A percentile compares a stretch with the other conserved stretches of the same genome.
phyloP scores from a whole-genome alignment of 2,329 filamentous ascomycete genomes.

The Cytospora mali region DNA sequence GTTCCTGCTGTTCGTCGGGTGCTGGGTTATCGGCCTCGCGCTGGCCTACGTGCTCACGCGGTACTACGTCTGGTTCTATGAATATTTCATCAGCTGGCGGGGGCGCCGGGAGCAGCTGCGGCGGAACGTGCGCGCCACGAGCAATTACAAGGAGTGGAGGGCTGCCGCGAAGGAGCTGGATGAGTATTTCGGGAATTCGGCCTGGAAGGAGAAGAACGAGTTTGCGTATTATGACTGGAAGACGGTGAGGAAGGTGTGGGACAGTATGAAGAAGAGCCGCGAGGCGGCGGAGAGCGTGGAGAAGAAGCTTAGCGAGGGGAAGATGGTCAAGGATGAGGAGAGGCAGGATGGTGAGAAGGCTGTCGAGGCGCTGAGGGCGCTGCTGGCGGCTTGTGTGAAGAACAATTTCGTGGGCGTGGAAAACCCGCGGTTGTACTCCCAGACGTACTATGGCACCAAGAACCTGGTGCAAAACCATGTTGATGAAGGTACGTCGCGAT shows the following conservation, averaged over 20 bases:
- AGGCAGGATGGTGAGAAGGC: constrained; percentile 48
- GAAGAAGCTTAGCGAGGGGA: constrained; percentile 38
- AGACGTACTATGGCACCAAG: constrained; percentile 98
- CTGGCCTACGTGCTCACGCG: constrained; percentile 78
- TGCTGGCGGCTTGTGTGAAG: constrained; percentile 91
- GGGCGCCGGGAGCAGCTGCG: constrained; percentile 75
- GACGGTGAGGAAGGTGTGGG: constrained; percentile 76
- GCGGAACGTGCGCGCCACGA: constrained; percentile 69
- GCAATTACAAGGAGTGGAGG: constrained; percentile 83
- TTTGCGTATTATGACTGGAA: constrained; percentile 87
- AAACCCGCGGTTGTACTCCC: constrained; percentile 91
- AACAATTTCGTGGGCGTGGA: constrained; percentile 97
- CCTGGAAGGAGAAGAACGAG: constrained; percentile 77
- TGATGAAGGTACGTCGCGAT: constrained; percentile 65
- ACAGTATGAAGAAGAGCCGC: constrained; percentile 71
- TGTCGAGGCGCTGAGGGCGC: constrained; percentile 72
- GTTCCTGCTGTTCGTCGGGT: constrained; percentile 75
- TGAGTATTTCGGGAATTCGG: constrained; percentile 74
- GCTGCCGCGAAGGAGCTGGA: constrained; percentile 78
- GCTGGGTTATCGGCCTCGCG: constrained; percentile 77
- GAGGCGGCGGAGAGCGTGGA: constrained; percentile 58
- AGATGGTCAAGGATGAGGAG: constrained; percentile 42
- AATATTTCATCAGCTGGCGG: constrained; percentile 88
- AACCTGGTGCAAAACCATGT: constrained; percentile 87
- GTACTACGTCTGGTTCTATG: constrained; percentile 89